phyloP scores from a whole-genome alignment of 2,329 filamentous ascomycete genomes.

The Epicoccum sorghinum region DNA sequence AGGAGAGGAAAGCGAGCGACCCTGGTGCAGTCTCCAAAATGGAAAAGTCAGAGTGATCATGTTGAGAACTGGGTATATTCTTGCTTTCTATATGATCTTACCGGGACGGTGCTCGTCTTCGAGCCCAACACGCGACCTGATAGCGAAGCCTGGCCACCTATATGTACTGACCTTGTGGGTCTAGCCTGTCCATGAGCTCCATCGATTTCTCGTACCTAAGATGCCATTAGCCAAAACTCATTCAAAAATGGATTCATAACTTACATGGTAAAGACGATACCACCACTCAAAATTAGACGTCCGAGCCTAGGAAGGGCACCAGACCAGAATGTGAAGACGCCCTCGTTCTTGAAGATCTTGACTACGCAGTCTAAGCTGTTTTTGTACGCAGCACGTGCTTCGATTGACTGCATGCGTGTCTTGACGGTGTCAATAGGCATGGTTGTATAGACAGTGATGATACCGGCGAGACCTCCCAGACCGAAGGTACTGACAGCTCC shows the following conservation, averaged over 20 bases:
- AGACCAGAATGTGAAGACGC: conserved; percentile 89
- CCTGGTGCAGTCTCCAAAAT: not conserved
- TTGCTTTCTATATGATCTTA: not conserved
- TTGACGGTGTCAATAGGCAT: conserved; percentile 91
- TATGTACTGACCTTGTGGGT: conserved; percentile 85
- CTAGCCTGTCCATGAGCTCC: conserved; percentile 78
- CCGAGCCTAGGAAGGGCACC: conserved; percentile 86
- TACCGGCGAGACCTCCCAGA: conserved; percentile 84
- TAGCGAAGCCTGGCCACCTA: conserved; percentile 44
- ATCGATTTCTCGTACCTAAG: conserved; percentile 89
- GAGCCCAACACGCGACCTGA: too few relatives aligned
- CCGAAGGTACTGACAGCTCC: conserved; percentile 86
- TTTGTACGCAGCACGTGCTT: conserved; percentile 79
- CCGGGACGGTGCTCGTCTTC: not conserved
- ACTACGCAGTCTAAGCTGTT: conserved; percentile 85
- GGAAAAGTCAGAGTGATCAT: too few relatives aligned
- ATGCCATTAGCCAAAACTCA: conserved; percentile 7
- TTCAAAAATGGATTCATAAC: conserved; percentile 35
- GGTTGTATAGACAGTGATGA: conserved; percentile 81
- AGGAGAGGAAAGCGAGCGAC: too few relatives aligned
- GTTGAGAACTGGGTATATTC: not conserved
- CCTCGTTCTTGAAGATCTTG: conserved; percentile 87
- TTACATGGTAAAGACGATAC: conserved; percentile 95
- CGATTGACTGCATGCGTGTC: conserved; percentile 95
- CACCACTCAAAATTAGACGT: conserved; percentile 85